Evolutionary conservation across 257 asterid species (phyloP), one percentile per base, ranked within the genome.

Genomic region (Solanum tarijense): DNA sequence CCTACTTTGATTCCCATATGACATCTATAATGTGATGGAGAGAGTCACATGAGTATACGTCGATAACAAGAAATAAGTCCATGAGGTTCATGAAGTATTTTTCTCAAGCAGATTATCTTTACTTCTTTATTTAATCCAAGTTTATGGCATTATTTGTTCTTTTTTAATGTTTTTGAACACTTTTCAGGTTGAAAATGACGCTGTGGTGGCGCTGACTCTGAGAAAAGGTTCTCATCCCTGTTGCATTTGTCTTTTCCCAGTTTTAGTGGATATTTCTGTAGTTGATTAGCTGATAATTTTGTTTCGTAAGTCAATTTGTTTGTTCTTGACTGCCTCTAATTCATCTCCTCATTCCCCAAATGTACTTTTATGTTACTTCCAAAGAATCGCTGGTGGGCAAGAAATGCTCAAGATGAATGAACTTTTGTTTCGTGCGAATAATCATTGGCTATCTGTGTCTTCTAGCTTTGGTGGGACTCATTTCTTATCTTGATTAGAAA

Each of bases 111-210:
- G 35, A 71, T 71, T 18, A 72, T 48, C 9, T 35, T 31, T 68
- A 11, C 13, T 86, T 62, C 12, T 78, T 36, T 25, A 58, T 71
- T 34, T 23, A 4, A 35, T 66, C 46, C 38, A 14, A n/a, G 34
- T 5, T 72, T 48, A 34, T 41, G 29, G 25, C 39, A 25, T 9
- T 27, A 9, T 21, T 38, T 34, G 14, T 83, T 55, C n/a, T 41
- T 39, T 31, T 32, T 88, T 84, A 25, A 74, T 88, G 38, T 84
- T 34, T 82, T 48, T 83, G 20, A 83, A 86, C 34, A 31, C 72
- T 41, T 90, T 91, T 82, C 94, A 97, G 99, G 98, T 97, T 62
- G 98, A 95, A 91, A 97, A 95, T 88, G 99, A 95, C 58, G 94
- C 96, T 74, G 93, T 94, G 79, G 92, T 97, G 90, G 98, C 98